These are phyloP conservation scores for Phytophthora pseudosyringae DNA, from an alignment of 352 stramenopile species.

Conservation along the genomic window DNA sequence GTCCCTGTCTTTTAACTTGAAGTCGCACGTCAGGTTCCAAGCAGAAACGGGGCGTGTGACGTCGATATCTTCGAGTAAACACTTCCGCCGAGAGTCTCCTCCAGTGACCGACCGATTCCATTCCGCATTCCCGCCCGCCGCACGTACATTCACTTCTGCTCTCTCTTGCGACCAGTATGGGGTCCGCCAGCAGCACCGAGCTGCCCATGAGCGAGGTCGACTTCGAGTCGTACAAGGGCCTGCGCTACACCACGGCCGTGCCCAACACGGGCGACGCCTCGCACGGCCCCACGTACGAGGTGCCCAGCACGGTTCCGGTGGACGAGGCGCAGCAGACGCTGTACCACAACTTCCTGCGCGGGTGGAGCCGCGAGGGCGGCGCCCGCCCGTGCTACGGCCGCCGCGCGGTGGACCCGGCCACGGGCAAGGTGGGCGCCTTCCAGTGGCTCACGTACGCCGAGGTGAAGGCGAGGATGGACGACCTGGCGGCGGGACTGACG, in stretches of 20 bases:
- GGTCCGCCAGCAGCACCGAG: slow-evolving; percentile 42
- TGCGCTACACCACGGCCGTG: slow-evolving; percentile 49
- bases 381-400: slow-evolving; percentile 18
- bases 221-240: slow-evolving; percentile 57
- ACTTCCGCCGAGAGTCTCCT: neutral
- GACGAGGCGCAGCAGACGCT: slow-evolving; percentile 52
- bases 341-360: slow-evolving; percentile 54
- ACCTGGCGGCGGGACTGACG: slow-evolving; percentile 49
- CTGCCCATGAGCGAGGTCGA: slow-evolving; percentile 61
- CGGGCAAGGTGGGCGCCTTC: slow-evolving; percentile 51
- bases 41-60: slow-evolving; percentile 11
- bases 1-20: slow-evolving; percentile 4
- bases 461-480: slow-evolving; percentile 46
- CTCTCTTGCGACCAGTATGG: slow-evolving; percentile 37
- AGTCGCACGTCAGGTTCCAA: slow-evolving; percentile 18
- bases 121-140: slow-evolving; percentile 12
- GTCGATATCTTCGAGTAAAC: slow-evolving; percentile 33
- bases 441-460: slow-evolving; percentile 67
- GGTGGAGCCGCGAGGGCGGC: slow-evolving; percentile 21
- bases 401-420: slow-evolving; percentile 30
- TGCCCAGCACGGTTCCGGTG: slow-evolving; percentile 31
- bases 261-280: slow-evolving; percentile 46
- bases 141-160: slow-evolving; percentile 16
- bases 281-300: slow-evolving; percentile 48
- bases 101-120: slow-evolving; percentile 6